Percentiles rank a stretch among this genome's conserved stretches.
Conservation (phyloP, 202 grass and related monocot species). For the Elaeis oleifera region DNA sequence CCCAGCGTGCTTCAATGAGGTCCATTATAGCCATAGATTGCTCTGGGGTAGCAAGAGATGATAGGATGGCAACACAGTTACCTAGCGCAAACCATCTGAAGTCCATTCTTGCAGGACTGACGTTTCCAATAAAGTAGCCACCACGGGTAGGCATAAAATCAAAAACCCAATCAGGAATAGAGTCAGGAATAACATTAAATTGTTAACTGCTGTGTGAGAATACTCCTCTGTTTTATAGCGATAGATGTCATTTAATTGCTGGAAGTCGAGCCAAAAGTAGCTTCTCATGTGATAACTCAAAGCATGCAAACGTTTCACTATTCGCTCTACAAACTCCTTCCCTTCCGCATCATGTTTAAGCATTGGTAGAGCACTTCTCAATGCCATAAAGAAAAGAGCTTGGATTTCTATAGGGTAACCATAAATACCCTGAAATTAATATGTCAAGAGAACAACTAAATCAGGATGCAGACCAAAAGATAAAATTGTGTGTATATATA, state of each 20-base stretch:
- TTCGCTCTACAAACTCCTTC: conserved; percentile 67
- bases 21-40: conserved; percentile 82
- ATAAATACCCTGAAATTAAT: conserved; percentile 55
- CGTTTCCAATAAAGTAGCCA: conserved; percentile 87
- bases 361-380: conserved; percentile 68
- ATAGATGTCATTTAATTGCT: conserved; percentile 88
- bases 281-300: conserved; percentile 84
- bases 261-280: conserved; percentile 94
- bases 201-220: conserved; percentile 91
- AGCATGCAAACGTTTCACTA: conserved; percentile 65
- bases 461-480: background rate
- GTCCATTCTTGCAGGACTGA: conserved; percentile 86
- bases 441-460: too few species aligned
- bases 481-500: background rate
- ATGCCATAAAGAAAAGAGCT: conserved; percentile 86
- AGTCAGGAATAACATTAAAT: conserved; percentile 90
- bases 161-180: conserved; percentile 93
- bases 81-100: conserved; percentile 91
- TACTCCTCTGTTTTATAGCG: conserved; percentile 96
- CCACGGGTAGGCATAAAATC: conserved; percentile 84
- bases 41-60: conserved; percentile 74
- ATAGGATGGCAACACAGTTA: conserved; percentile 78
- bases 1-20: conserved; percentile 88
- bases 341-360: conserved; percentile 61
- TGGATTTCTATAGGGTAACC: conserved; percentile 97